Evolutionary conservation across 805 yeast genomes (phyloP), one percentile per base, ranked within the genome.

Genomic region (Monosporozyma yasuniensis): DNA sequence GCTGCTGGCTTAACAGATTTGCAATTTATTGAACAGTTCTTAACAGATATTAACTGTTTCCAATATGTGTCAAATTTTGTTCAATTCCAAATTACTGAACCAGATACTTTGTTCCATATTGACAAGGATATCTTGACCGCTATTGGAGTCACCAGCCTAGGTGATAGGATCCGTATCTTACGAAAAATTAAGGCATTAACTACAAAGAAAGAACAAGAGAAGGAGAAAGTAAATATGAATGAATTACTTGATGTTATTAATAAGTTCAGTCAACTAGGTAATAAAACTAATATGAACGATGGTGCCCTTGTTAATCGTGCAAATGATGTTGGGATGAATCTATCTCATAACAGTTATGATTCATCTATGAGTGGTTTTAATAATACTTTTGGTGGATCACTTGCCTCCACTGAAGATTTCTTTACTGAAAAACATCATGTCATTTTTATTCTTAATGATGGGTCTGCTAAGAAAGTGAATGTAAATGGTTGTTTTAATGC

Each of bases 401-500:
- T 14, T 28, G 18, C 35, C 19, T 28, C 37, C 4, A 21, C 43
- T 27, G 66, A 66, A 42, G 70, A 68, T 19, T 52, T 67, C 39
- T 56, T 63, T n/a, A 61, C 67, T 14, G 73, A 70, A 56, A 72
- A 66, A 47, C 66, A 65, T 48, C 66, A 67, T 41, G 81, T 84
- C 19, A 83, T 85, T 1, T 83, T 89, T 54, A 84, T 88, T 28
- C 69, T 83, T 35, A 83, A 82, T 48, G 87, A 83, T 66, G 96
- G 96, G 1, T 72, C 82, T 7, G 73, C 80, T 2, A 81, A 80
- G 56, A 73, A 76, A 48, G 80, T 87, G 41, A 83, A 83, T 57
- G 83, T 87, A 1, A 76, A 79, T 16, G 93, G 89, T 0, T 87
- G 95, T 61, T 84, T 80, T 66, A 84, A 83, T 61, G 89, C 95